Conservation (phyloP, 2,329 filamentous ascomycete genomes). For the Kalaharituber pfeilii region DNA sequence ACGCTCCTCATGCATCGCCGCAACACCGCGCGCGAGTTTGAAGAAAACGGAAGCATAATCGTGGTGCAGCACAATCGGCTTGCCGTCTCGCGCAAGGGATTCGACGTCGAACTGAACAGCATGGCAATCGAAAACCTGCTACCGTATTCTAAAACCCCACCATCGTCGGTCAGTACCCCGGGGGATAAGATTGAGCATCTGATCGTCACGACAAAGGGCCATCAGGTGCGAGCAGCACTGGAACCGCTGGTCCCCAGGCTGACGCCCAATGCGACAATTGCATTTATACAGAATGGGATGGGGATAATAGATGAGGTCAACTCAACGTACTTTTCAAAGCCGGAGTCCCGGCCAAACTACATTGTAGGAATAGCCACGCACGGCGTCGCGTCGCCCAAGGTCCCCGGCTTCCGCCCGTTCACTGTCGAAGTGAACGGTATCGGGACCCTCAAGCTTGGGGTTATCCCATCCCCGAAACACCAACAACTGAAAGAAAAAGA, state of each 20-base stretch:
- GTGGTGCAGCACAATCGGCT: slow-evolving; percentile 30
- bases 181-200: slow-evolving; percentile 44
- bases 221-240: slow-evolving; percentile 48
- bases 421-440: slow-evolving; percentile 40
- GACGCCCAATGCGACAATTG: slow-evolving; percentile 50
- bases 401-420: slow-evolving; percentile 26
- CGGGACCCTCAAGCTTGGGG: slow-evolving; percentile 41
- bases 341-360: slow-evolving; percentile 51
- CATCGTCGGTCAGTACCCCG: background rate
- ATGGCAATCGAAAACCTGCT: slow-evolving; percentile 1
- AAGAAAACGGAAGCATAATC: slow-evolving; percentile 29
- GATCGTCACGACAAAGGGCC: slow-evolving; percentile 61
- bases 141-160: slow-evolving; percentile 9
- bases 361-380: slow-evolving; percentile 52
- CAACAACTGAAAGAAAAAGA: too few species aligned
- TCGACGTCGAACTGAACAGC: slow-evolving; percentile 22
- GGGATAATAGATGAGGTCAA: slow-evolving; percentile 69
- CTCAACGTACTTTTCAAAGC: slow-evolving; percentile 49
- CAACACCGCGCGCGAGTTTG: slow-evolving; percentile 36
- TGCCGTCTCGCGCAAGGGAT: slow-evolving; percentile 22
- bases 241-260: slow-evolving; percentile 48
- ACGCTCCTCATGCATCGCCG: slow-evolving; percentile 61
- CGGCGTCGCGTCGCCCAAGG: slow-evolving; percentile 32
- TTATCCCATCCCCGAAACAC: slow-evolving; percentile 28
- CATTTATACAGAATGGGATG: slow-evolving; percentile 65